Percentiles rank a stretch among this genome's conserved stretches.
These are phyloP conservation scores for Mentha longifolia DNA, from an alignment of 257 asterid species.

Conservation along the genomic window DNA sequence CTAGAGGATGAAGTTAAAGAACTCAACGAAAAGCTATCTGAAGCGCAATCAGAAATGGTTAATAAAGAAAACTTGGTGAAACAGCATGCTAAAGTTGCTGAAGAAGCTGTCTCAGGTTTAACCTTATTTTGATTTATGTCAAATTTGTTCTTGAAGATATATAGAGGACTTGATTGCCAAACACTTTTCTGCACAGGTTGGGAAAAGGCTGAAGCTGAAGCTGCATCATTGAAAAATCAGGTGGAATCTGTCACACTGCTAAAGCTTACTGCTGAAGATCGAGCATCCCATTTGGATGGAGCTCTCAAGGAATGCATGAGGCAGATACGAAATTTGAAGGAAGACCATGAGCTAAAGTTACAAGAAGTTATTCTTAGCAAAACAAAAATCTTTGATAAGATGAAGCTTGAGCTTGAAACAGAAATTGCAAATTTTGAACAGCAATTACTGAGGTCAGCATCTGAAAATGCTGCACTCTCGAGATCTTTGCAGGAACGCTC, in stretches of 20 bases:
- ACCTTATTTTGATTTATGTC: slow-evolving; percentile 4
- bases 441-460: slow-evolving; percentile 68
- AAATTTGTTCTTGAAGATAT: slow-evolving; percentile 23
- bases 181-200: slow-evolving; percentile 70
- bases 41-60: slow-evolving; percentile 71
- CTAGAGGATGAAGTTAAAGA: slow-evolving; percentile 78
- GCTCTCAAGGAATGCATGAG: slow-evolving; percentile 97
- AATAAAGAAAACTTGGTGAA: slow-evolving; percentile 82
- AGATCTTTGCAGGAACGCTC: slow-evolving; percentile 92
- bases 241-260: slow-evolving; percentile 89
- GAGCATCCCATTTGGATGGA: slow-evolving; percentile 90
- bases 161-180: slow-evolving; percentile 16
- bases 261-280: slow-evolving; percentile 94
- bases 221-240: slow-evolving; percentile 79
- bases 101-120: slow-evolving; percentile 97
- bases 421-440: slow-evolving; percentile 73
- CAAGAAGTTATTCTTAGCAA: slow-evolving; percentile 68
- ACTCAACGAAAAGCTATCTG: slow-evolving; percentile 77
- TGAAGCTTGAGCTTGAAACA: slow-evolving; percentile 80
- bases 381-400: slow-evolving; percentile 73
- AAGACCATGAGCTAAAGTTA: slow-evolving; percentile 76
- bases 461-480: slow-evolving; percentile 80
- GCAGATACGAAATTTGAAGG: slow-evolving; percentile 84
- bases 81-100: slow-evolving; percentile 97
- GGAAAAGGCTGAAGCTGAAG: slow-evolving; percentile 98